Evolutionary conservation across 78 protist genomes (phyloP), one percentile per base, ranked within the genome.

Genomic region (Blattamonas nauphoetae): DNA sequence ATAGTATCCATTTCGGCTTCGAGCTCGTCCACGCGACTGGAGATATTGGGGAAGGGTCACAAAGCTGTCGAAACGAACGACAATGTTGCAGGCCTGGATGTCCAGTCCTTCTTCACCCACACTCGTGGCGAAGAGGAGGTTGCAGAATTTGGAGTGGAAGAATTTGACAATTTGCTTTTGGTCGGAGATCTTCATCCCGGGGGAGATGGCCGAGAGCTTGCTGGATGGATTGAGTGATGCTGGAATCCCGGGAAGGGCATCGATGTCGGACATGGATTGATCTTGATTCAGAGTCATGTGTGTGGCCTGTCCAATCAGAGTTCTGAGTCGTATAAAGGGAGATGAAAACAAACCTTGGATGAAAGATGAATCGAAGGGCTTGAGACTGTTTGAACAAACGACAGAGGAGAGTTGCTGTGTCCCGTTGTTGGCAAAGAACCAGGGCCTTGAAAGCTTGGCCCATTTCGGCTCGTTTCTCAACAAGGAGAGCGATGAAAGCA

Each of bases 81-180:
- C 84, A 42, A 11, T 29, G 45, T 80, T 80, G 45, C 84, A 80
- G 33, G 44, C 84, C 45, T 80, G 84, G 45, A 80, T 11, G 11
- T 80, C 84, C 33, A 80, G 6, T 6, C 84, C 84, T 80, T 80
- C 84, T 11, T 80, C 84, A 11, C 82, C 6, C 45, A 80, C 84
- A 44, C 45, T 80, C 82, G 84, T 80, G 33, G 84, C 84, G 11
- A 80, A 44, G 33, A 80, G 45, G 11, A 80, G 41, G 21, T 80
- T 80, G 44, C 38, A 11, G 11, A 29, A 29, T 55, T 55, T 21
- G 11, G 71, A 55, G 21, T 21, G 71, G 71, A 55, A 55, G n/a
- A n/a, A n/a, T n/a, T n/a, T n/a, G n/a, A n/a, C n/a, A n/a, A n/a
- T n/a, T n/a, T n/a, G n/a, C n/a, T n/a, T n/a, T n/a, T n/a, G n/a